Conservation (phyloP, 2,329 filamentous ascomycete species). For the Aspergillus sp. region DNA sequence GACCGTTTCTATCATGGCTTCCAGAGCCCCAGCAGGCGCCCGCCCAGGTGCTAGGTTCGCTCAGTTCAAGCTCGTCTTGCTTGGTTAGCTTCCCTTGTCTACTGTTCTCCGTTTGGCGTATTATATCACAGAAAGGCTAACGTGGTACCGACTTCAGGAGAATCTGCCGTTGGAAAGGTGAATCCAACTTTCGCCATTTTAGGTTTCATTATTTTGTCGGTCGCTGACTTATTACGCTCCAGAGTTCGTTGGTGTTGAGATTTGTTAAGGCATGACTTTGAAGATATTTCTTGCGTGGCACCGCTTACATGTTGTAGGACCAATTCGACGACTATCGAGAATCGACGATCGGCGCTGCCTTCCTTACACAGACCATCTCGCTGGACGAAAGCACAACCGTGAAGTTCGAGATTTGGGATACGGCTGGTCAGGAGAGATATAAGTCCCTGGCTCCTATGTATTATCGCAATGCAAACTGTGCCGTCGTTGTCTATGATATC, state of each 20-base stretch:
- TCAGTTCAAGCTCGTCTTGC: conserved; percentile 97
- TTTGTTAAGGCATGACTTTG: conserved; percentile 80
- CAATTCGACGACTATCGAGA: conserved; percentile 99
- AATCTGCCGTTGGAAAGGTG: conserved; percentile 99
- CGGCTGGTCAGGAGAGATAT: conserved; percentile 96
- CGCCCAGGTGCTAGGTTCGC: conserved; percentile 78
- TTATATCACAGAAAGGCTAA: conserved; percentile 17
- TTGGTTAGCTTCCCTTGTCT: conserved; percentile 64
- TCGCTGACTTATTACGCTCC: conserved; percentile 35
- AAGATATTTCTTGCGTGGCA: not conserved
- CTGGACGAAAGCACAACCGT: conserved; percentile 97
- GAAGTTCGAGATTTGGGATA: conserved; percentile 99
- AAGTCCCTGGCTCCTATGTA: conserved; percentile 99
- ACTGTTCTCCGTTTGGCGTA: not conserved
- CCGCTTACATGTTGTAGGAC: conserved; percentile 59
- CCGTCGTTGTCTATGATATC: conserved; percentile 98
- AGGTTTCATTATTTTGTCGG: conserved; percentile 14
- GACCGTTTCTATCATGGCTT: conserved; percentile 66
- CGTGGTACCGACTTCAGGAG: conserved; percentile 59
- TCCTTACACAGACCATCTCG: conserved; percentile 97
- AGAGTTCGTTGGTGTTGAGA: conserved; percentile 96
- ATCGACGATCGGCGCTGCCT: conserved; percentile 97
- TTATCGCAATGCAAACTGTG: conserved; percentile 98
- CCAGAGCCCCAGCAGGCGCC: conserved; percentile 73
- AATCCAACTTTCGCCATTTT: conserved; percentile 18